phyloP scores from a whole-genome alignment of 257 asterid genomes.

The Solanum ahanhuiri region DNA sequence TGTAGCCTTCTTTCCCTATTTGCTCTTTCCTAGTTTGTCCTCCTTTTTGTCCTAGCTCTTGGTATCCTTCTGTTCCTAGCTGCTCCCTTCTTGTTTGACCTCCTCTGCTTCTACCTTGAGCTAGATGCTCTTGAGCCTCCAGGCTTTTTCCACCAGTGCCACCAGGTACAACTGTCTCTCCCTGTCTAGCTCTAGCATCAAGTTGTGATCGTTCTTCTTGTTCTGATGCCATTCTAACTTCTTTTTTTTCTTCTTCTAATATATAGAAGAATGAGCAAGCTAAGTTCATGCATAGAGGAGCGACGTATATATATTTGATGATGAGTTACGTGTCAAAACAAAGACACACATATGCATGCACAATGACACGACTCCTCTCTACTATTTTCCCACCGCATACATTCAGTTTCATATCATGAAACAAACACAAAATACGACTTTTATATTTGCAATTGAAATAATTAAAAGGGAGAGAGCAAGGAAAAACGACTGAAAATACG shows the following conservation, averaged over 20 bases:
- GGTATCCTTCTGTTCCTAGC: conserved; percentile 67
- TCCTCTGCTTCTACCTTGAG: conserved; percentile 67
- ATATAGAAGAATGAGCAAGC: not conserved
- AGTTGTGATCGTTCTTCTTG: conserved; percentile 40
- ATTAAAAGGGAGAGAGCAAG: too few species aligned
- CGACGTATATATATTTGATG: not conserved
- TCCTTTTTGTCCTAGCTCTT: conserved; percentile 54
- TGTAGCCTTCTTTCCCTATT: conserved; percentile 45
- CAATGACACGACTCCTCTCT: not conserved
- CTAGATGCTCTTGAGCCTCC: conserved; percentile 68
- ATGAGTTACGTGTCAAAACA: not conserved
- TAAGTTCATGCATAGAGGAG: not conserved
- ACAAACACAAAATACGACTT: not conserved
- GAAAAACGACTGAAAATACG: too few species aligned
- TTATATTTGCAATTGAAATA: too few species aligned
- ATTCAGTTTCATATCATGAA: not conserved
- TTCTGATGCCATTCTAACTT: conserved; percentile 33
- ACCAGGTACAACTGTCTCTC: conserved; percentile 74
- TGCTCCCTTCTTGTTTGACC: conserved; percentile 59
- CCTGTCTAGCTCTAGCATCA: conserved; percentile 55
- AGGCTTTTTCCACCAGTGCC: conserved; percentile 87
- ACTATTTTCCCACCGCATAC: not conserved
- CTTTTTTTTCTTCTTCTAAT: not conserved
- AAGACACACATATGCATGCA: not conserved
- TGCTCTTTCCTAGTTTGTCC: conserved; percentile 63